These are phyloP conservation scores for Leccinum rimulosum DNA, from an alignment of 768 basidiomycete species.

Conservation along the genomic window DNA sequence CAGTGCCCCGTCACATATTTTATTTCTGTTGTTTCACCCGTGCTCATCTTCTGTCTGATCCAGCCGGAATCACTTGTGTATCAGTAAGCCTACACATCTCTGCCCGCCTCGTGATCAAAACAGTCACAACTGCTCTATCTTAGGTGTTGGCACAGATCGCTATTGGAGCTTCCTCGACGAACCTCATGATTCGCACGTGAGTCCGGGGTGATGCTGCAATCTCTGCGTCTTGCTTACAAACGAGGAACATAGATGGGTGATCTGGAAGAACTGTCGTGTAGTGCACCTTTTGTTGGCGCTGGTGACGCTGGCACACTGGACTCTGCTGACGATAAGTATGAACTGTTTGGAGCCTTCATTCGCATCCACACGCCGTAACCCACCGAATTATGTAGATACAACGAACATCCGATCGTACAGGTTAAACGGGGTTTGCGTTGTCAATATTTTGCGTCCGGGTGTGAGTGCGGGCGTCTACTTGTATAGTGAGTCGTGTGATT, in stretches of 20 bases:
- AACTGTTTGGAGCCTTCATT: background rate
- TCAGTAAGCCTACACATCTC: conserved; percentile 6
- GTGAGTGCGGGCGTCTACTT: conserved; percentile 10
- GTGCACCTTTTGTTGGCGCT: conserved; percentile 16
- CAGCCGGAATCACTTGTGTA: background rate
- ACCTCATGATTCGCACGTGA: conserved; percentile 32
- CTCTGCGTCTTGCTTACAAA: background rate
- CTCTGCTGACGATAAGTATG: conserved; percentile 15
- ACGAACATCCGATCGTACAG: background rate
- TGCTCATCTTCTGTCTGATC: conserved; percentile 1
- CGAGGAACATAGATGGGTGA: conserved; percentile 22
- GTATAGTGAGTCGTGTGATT: conserved; percentile 18
- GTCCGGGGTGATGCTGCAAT: background rate
- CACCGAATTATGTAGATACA: conserved; percentile 10
- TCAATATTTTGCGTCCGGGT: background rate
- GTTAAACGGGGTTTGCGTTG: background rate
- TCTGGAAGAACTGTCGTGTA: conserved; percentile 21
- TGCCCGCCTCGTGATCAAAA: background rate
- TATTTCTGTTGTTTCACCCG: background rate
- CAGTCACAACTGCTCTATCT: background rate
- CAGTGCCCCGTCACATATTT: conserved; percentile 6
- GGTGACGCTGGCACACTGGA: conserved; percentile 23
- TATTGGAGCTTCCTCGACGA: conserved; percentile 20
- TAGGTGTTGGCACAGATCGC: conserved; percentile 18
- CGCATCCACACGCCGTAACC: background rate